Evolutionary conservation across 148 eudicot genomes (phyloP).

Genomic region (Rhododendron molle): DNA sequence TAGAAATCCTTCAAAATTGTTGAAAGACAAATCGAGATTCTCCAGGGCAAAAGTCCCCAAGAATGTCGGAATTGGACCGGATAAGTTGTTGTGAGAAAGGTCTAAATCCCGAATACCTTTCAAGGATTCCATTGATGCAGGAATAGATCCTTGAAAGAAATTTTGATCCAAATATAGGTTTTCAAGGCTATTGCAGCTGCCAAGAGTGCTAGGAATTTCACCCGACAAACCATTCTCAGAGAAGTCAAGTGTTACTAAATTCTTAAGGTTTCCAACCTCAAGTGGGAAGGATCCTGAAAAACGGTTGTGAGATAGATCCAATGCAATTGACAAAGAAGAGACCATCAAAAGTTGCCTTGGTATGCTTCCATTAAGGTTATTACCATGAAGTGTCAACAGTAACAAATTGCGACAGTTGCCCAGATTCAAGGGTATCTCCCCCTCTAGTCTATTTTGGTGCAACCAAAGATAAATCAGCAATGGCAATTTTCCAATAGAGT

Average conservation of each 20-base stretch:
- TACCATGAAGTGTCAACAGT: neutral
- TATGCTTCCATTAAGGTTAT: slow-evolving; percentile 11
- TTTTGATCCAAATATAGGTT: neutral
- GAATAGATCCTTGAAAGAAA: slow-evolving; percentile 4
- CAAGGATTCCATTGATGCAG: neutral
- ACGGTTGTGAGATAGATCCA: neutral
- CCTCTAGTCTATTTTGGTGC: neutral
- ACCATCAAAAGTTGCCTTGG: neutral
- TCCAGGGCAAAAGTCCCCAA: neutral
- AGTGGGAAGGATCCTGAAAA: neutral
- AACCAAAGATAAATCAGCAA: neutral
- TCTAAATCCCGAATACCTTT: neutral
- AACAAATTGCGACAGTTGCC: neutral
- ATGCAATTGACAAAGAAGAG: neutral
- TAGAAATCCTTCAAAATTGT: neutral
- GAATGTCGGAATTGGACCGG: neutral
- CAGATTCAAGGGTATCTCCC: neutral
- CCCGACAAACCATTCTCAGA: neutral
- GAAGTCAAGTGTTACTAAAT: neutral
- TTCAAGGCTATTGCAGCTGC: slow-evolving; percentile 1
- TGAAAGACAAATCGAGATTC: neutral
- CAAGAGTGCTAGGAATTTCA: slow-evolving; percentile 3
- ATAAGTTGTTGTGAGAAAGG: slow-evolving; percentile 15
- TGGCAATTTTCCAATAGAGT: slow-evolving; percentile 7
- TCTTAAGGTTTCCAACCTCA: neutral